Evolutionary conservation across 345 rosid genomes (phyloP), one percentile per base, ranked within the genome.

Genomic region (Gossypium rotundifolium): DNA sequence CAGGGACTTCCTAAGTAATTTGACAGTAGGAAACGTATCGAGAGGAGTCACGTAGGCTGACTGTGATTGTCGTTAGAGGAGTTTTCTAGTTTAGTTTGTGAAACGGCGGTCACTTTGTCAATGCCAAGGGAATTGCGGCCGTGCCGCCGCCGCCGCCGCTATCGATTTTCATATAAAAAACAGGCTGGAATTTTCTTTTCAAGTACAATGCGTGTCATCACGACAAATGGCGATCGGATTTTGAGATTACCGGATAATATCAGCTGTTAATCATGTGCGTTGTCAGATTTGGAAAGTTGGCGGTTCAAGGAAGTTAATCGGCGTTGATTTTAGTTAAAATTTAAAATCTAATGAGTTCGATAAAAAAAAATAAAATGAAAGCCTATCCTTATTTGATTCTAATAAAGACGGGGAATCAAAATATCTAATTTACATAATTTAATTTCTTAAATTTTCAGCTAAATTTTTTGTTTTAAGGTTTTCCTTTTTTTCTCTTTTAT

Each of bases 321-420:
- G 20, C 57, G n/a, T 53, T 53, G 22, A 53, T 53, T 53, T 5
- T 5, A 33, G 40, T 33, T 33, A 33, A 33, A 33, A 33, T 33
- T 5, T 5, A 53, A 53, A 53, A 53, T 53, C 57, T 17, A 9
- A 53, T 53, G 60, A 55, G 13, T 8, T 55, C 25, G 60, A 55
- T 23, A 33, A 53, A 57, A 57, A 5, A 20, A 20, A 57, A 20
- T 20, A 57, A 58, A 58, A 17, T 4, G 33, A 23, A 23, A 16
- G 62, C 57, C n/a, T 51, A 51, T 51, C n/a, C 55, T 51, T 53
- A 53, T 53, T 58, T 58, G 62, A 58, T 58, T 58, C 62, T 58
- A 58, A 58, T 58, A 58, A 23, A 58, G 62, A 58, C 11, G 40
- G 7, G 13, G 38, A 22, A 23, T 58, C 62, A 58, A 58, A 58